phyloP scores from a whole-genome alignment of 1,284 basidiomycete species.

The Inonotus obliquus region DNA sequence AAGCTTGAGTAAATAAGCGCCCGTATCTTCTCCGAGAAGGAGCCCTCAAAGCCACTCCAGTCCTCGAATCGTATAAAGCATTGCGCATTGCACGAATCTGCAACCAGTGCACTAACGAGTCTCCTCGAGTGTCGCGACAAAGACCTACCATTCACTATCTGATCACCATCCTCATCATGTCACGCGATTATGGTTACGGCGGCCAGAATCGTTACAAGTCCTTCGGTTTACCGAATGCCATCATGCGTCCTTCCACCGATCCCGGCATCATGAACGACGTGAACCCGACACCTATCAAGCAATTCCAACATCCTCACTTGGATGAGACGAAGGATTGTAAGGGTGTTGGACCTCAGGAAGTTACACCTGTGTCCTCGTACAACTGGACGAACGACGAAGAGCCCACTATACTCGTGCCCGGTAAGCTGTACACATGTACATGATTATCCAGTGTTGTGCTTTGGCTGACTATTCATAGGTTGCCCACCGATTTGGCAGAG shows the following conservation, averaged over 20 bases:
- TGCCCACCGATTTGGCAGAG: constrained; percentile 29
- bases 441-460: no score
- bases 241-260: not conserved
- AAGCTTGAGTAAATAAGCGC: no score
- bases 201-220: not conserved
- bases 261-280: constrained; percentile 4
- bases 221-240: not conserved
- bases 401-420: constrained; percentile 31
- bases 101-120: no score
- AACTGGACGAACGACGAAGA: constrained; percentile 30
- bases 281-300: not conserved
- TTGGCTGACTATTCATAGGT: constrained; percentile 4
- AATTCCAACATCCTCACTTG: not conserved
- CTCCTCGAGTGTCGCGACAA: no score
- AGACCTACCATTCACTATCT: not conserved
- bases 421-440: constrained; percentile 18
- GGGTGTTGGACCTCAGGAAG: constrained; percentile 23
- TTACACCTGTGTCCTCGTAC: constrained; percentile 29
- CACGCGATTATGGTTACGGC: not conserved
- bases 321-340: not conserved
- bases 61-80: no score
- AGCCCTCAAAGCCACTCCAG: no score
- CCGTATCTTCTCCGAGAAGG: no score
- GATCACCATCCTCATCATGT: not conserved
- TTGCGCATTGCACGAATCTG: no score